These are phyloP conservation scores for Podaxis pistillaris DNA, from an alignment of 768 basidiomycete genomes.

Conservation along the genomic window DNA sequence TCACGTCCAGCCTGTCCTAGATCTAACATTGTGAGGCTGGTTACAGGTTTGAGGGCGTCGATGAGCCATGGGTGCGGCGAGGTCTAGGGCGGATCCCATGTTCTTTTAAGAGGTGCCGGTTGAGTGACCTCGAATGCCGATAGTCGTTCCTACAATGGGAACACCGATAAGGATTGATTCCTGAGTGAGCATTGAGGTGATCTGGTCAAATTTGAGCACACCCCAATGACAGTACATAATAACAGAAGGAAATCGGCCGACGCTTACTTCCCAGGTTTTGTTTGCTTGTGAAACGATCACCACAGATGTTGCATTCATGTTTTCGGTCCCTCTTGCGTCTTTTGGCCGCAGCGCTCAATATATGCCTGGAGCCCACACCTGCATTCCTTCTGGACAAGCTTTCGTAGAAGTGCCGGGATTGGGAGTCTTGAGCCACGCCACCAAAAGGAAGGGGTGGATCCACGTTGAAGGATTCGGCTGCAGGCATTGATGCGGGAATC, in stretches of 20 bases:
- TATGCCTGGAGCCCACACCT: too few relatives aligned
- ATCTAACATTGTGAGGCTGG: too few relatives aligned
- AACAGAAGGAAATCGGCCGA: background rate
- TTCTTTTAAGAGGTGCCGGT: background rate
- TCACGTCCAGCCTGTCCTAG: too few relatives aligned
- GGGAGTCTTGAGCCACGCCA: too few relatives aligned
- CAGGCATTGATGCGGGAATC: too few relatives aligned
- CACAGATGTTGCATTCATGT: background rate
- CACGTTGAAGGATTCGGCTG: too few relatives aligned
- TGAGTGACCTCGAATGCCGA: background rate
- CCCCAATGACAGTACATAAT: background rate
- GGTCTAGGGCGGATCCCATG: background rate
- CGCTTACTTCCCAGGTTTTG: conserved; percentile 3
- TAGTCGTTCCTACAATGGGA: background rate
- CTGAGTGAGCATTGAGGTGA: background rate
- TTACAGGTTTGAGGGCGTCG: too few relatives aligned
- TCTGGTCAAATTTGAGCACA: background rate
- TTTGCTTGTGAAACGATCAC: background rate
- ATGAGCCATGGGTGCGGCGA: too few relatives aligned
- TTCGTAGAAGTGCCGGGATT: too few relatives aligned
- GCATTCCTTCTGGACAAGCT: too few relatives aligned
- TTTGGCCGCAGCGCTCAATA: background rate
- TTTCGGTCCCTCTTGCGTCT: background rate
- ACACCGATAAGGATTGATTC: background rate
- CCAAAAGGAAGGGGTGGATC: too few relatives aligned